Evolutionary conservation across 768 basidiomycete species (phyloP), one percentile per base, ranked within the genome.

Genomic region (Pholiota conissans): DNA sequence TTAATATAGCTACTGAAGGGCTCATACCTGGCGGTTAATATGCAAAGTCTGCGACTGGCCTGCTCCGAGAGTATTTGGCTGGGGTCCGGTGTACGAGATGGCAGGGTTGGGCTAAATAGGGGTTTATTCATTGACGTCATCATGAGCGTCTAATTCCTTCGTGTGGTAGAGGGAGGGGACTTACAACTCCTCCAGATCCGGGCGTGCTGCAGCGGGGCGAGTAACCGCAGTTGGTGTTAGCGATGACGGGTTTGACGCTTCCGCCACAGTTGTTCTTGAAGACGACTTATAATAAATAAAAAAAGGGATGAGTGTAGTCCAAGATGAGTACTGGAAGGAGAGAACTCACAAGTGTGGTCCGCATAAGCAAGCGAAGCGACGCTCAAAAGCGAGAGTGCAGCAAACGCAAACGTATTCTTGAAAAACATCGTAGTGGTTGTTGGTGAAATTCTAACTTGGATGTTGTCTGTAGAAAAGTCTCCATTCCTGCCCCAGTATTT

Each of bases 141-240:
- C 48, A 50, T 13, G 18, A 42, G 34, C 40, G 24, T 28, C 18
- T 42, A 46, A 5, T 14, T n/a, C 14, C 48, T 27, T 30, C 18
- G n/a, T n/a, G n/a, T 14, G 16, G 24, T 16, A 32, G 18, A 24
- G 20, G 2, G 46, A 49, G 5, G 32, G 18, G 18, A 62, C 67
- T 51, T 54, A 72, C 70, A 32, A 72, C 71, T 14, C 68, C 71
- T 3, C 73, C 73, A 26, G 69, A 73, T 56, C 70, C 71, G 18
- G 73, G 72, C 4, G 68, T 70, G 60, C 57, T 63, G 61, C 73
- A 74, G 24, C 76, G 69, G 26, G 76, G 75, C 13, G 74, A 76
- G 60, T 74, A 78, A 2, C 76, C 76, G 54, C 76, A 77, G 46
- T 73, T 73, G 2, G 66, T 67, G 58, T 77, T 72, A 35, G 70